Percentiles rank a stretch among this genome's conserved stretches.
These are phyloP conservation scores for Hygrocybe coccinea DNA, from an alignment of 768 basidiomycete species.

Conservation along the genomic window DNA sequence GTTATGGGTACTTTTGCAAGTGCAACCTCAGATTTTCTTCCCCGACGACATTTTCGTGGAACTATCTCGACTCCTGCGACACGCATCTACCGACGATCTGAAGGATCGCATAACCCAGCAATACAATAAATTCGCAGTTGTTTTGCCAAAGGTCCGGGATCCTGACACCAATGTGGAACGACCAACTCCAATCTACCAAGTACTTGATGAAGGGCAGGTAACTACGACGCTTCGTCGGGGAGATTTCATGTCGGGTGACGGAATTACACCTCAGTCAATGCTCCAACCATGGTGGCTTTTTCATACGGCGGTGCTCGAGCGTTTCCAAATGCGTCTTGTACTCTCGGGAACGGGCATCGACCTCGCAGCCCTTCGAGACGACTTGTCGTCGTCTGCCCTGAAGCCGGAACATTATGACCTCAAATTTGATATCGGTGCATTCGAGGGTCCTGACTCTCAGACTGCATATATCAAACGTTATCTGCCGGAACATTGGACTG, in stretches of 20 bases:
- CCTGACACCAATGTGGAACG: not conserved
- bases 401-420: not conserved
- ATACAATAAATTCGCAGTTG: not conserved
- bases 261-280: not conserved
- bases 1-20: conserved; percentile 7
- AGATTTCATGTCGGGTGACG: not conserved
- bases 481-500: conserved; percentile 5
- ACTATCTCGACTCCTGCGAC: not conserved
- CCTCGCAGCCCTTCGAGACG: not conserved
- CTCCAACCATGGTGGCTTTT: not conserved
- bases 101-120: not conserved
- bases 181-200: not conserved
- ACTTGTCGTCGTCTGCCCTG: not conserved
- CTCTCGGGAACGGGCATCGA: conserved; percentile 6
- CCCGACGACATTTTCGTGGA: not conserved
- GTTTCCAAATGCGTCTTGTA: conserved; percentile 2
- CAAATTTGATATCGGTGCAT: conserved; percentile 4
- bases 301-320: not conserved
- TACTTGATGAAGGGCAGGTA: conserved; percentile 1
- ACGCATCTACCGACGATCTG: not conserved
- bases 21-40: conserved; percentile 1
- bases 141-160: not conserved
- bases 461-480: conserved; percentile 7
- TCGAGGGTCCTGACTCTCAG: conserved; percentile 2
- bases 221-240: not conserved